Percentiles rank a stretch among this genome's conserved stretches.
phyloP scores from a whole-genome alignment of 768 basidiomycete genomes.

The Albatrellus ellisii region DNA sequence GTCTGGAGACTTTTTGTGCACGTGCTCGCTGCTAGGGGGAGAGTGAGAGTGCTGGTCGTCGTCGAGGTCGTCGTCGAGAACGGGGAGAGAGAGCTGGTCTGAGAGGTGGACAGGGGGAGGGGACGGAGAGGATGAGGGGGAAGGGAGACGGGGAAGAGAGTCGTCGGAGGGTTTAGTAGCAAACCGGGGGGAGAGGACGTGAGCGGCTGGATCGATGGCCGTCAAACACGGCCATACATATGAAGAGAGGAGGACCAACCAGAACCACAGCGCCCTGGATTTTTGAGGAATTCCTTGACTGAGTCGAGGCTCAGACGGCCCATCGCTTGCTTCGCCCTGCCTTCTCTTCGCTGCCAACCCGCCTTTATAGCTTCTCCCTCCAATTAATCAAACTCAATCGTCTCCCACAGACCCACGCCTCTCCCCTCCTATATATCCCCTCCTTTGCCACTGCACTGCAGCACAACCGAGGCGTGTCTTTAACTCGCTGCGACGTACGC shows the following conservation, averaged over 20 bases:
- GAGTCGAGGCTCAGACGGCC: neutral
- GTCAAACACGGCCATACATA: conserved; percentile 1
- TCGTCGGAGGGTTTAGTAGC: neutral
- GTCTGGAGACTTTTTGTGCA: neutral
- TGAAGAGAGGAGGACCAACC: neutral
- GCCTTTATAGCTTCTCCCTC: no score
- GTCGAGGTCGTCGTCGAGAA: neutral
- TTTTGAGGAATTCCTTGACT: neutral
- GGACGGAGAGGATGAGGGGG: neutral
- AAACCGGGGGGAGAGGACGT: neutral
- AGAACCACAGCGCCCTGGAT: neutral
- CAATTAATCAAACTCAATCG: no score
- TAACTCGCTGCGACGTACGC: no score
- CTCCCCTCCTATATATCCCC: no score
- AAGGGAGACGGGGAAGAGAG: neutral
- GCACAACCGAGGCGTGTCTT: no score
- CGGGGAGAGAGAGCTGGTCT: neutral
- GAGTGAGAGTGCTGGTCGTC: neutral
- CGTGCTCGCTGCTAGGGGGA: neutral
- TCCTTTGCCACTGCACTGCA: no score
- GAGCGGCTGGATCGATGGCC: neutral
- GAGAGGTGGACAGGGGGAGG: neutral
- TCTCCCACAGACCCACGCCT: no score
- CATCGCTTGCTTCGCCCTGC: no score
- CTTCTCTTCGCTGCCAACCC: no score